Conservation (phyloP, 2,329 filamentous ascomycete species). For the Claviceps capensis region DNA sequence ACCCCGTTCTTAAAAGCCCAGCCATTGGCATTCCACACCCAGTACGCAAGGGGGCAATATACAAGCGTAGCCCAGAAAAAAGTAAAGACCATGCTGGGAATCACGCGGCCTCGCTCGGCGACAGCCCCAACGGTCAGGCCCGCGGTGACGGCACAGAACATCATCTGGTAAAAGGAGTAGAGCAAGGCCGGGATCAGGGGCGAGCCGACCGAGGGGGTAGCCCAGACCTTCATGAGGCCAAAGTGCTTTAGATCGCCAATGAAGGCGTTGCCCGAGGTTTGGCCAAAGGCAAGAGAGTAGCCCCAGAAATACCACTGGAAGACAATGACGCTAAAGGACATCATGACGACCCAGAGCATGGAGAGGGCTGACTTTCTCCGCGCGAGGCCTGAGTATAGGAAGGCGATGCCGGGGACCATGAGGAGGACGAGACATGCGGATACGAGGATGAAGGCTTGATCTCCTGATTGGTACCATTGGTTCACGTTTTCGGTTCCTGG, state of each 20-base stretch:
- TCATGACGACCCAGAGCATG: slow-evolving; percentile 96
- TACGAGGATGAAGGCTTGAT: slow-evolving; percentile 87
- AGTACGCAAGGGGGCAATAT: slow-evolving; percentile 93
- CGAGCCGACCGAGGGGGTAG: slow-evolving; percentile 72
- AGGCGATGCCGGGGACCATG: slow-evolving; percentile 94
- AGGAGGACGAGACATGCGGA: slow-evolving; percentile 84
- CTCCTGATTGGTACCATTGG: slow-evolving; percentile 86
- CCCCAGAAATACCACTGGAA: slow-evolving; percentile 99
- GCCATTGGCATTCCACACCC: slow-evolving; percentile 90
- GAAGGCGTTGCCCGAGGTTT: slow-evolving; percentile 68
- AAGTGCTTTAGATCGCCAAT: slow-evolving; percentile 88
- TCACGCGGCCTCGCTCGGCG: slow-evolving; percentile 82
- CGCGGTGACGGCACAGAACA: slow-evolving; percentile 89
- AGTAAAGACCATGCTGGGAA: slow-evolving; percentile 88
- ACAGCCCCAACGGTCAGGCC: slow-evolving; percentile 86
- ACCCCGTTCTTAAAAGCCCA: slow-evolving; percentile 89
- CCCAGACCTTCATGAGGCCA: slow-evolving; percentile 74
- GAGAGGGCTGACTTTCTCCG: slow-evolving; percentile 93
- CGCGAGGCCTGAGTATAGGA: slow-evolving; percentile 95
- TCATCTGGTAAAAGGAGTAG: slow-evolving; percentile 96
- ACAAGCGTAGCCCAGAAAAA: slow-evolving; percentile 96
- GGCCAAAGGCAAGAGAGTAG: slow-evolving; percentile 86
- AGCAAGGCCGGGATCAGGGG: slow-evolving; percentile 79
- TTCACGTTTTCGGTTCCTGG: slow-evolving; percentile 76
- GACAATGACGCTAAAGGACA: slow-evolving; percentile 74